These are phyloP conservation scores for Penicillium sp. DNA, from an alignment of 2,329 filamentous ascomycete genomes.

Conservation along the genomic window DNA sequence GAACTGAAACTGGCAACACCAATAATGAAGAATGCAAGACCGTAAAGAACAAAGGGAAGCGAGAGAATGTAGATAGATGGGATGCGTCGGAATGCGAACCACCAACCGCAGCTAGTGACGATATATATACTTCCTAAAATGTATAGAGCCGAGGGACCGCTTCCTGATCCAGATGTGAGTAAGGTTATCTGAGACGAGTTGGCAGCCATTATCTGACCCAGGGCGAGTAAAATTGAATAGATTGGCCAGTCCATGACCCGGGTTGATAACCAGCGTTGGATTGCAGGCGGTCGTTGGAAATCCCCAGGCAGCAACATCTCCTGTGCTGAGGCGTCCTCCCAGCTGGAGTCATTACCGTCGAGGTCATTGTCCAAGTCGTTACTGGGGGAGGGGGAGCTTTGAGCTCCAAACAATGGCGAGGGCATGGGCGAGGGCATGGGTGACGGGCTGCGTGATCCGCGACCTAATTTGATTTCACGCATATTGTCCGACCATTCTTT, in stretches of 20 bases:
- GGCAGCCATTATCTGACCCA: conserved; percentile 63
- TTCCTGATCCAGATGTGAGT: conserved; percentile 63
- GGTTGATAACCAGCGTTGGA: conserved; percentile 56
- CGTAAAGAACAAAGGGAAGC: conserved; percentile 63
- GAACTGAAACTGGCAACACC: conserved; percentile 58
- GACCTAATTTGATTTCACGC: conserved; percentile 59
- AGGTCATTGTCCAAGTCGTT: conserved; percentile 34
- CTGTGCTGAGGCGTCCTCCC: conserved; percentile 48
- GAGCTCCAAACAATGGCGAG: conserved; percentile 32
- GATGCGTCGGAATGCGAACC: conserved; percentile 60
- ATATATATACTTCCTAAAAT: conserved; percentile 61
- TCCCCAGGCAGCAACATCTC: conserved; percentile 58
- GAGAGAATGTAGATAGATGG: conserved; percentile 59
- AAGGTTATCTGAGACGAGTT: conserved; percentile 66
- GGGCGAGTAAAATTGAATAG: conserved; percentile 62
- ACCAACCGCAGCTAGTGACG: conserved; percentile 60
- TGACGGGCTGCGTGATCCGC: conserved; percentile 36
- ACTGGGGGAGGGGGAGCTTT: conserved; percentile 39
- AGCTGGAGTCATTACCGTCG: conserved; percentile 55
- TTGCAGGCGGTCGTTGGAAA: conserved; percentile 57
- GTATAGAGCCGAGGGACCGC: conserved; percentile 61
- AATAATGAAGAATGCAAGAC: conserved; percentile 61
- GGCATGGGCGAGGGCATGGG: conserved; percentile 24
- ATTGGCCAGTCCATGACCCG: conserved; percentile 64
- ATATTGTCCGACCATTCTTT: conserved; percentile 65